A percentile compares a stretch with the other conserved stretches of the same genome.
Evolutionary conservation across 2,329 filamentous ascomycete species (phyloP).

Genomic region (Trichoderma hamatum): DNA sequence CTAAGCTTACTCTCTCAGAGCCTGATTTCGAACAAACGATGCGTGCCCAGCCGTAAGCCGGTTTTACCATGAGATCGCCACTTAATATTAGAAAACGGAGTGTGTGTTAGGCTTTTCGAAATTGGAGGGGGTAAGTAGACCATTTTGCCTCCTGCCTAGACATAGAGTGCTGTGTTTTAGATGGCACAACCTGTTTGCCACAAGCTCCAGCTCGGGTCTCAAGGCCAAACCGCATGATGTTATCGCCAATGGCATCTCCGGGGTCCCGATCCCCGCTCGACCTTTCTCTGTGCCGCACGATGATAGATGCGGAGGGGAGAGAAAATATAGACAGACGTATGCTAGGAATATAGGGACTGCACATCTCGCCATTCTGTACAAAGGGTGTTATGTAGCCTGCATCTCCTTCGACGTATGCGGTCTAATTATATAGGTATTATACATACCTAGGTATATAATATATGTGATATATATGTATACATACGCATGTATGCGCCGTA

Average conservation of each 20-base stretch:
- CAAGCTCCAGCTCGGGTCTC: background rate
- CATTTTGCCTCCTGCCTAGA: background rate
- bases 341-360: background rate
- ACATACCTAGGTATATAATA: background rate
- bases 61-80: constrained; percentile 1
- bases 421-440: background rate
- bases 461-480: background rate
- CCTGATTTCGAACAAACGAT: background rate
- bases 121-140: background rate
- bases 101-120: background rate
- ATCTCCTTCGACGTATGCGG: background rate
- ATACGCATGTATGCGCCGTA: background rate
- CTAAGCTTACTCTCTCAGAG: background rate
- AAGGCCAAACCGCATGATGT: background rate
- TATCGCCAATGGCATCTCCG: constrained; percentile 7
- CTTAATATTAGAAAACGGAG: background rate
- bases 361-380: background rate
- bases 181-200: background rate
- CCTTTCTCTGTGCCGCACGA: background rate
- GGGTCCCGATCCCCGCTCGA: background rate
- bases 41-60: background rate
- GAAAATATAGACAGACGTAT: background rate
- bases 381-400: background rate
- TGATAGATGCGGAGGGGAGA: background rate
- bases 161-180: background rate